Percentiles rank a stretch among this genome's conserved stretches.
phyloP scores from a whole-genome alignment of 1,284 basidiomycete genomes.

The Cutaneotrichosporon sp. region DNA sequence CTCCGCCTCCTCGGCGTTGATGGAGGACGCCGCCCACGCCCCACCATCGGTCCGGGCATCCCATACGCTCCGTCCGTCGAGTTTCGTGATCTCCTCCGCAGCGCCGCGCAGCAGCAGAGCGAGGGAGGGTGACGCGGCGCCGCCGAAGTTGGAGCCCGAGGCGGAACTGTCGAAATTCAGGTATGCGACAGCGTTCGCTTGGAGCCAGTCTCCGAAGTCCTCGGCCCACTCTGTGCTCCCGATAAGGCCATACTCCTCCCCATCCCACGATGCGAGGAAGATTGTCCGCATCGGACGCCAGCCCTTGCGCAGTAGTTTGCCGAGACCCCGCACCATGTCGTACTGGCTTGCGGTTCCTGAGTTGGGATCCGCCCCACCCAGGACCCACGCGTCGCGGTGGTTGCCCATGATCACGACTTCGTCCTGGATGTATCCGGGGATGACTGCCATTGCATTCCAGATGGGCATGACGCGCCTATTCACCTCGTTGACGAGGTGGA shows the following conservation, averaged over 20 bases:
- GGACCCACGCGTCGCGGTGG: conserved; percentile 70
- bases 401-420: conserved; percentile 82
- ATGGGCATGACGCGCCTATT: conserved; percentile 63
- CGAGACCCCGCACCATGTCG: conserved; percentile 79
- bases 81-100: conserved; percentile 64
- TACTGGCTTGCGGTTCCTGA: conserved; percentile 81
- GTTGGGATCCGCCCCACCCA: conserved; percentile 77
- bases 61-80: conserved; percentile 44
- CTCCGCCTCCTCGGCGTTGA: conserved; percentile 2
- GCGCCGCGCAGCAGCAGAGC: conserved; percentile 65
- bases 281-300: conserved; percentile 88
- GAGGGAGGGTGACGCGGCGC: conserved; percentile 56
- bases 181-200: conserved; percentile 72
- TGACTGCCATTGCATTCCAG: conserved; percentile 71
- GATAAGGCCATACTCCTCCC: conserved; percentile 84
- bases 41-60: conserved; percentile 40
- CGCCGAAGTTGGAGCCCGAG: conserved; percentile 60
- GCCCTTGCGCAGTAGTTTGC: conserved; percentile 62
- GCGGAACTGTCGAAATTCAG: conserved; percentile 72
- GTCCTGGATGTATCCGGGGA: conserved; percentile 80
- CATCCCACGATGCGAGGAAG: conserved; percentile 88
- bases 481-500: conserved; percentile 55
- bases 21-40: conserved; percentile 18
- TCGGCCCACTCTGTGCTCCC: conserved; percentile 86
- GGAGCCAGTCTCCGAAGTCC: conserved; percentile 78